Percentiles rank a stretch among this genome's conserved stretches.
Evolutionary conservation across 1,284 basidiomycete genomes (phyloP).

Genomic region (Irpex sp.): DNA sequence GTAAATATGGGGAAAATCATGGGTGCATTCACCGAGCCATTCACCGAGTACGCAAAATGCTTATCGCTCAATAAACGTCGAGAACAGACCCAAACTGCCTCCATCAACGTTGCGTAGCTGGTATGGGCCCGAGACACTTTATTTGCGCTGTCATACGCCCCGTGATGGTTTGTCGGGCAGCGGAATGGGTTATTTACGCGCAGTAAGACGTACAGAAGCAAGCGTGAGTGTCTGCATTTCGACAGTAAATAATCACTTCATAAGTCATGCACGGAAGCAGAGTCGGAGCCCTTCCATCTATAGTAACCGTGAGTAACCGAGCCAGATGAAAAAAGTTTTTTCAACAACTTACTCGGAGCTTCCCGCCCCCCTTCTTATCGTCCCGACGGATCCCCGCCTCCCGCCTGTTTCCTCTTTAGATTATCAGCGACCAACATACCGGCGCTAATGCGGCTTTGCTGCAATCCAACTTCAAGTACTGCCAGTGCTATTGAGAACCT

Average conservation of each 20-base stretch:
- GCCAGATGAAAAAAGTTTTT: conserved; percentile 23
- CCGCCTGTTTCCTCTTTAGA: conserved; percentile 13
- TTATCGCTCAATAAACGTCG: conserved; percentile 19
- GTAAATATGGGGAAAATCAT: conserved; percentile 21
- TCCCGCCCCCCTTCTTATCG: conserved; percentile 2
- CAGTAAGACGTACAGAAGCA: not conserved
- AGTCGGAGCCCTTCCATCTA: not conserved
- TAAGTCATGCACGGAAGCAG: not conserved
- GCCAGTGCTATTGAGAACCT: no score
- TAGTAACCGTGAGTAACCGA: conserved; percentile 19
- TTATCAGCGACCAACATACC: conserved; percentile 2
- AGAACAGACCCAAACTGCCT: not conserved
- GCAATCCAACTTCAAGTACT: no score
- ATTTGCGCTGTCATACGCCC: not conserved
- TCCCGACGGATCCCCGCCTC: conserved; percentile 10
- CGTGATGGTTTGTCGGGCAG: not conserved
- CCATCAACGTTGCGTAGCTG: conserved; percentile 8
- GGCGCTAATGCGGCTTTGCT: not conserved
- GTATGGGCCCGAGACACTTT: conserved; percentile 4
- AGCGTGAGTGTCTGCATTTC: not conserved
- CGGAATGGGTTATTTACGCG: not conserved
- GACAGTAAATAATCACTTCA: not conserved
- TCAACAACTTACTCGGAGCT: conserved; percentile 19
- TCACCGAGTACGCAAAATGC: conserved; percentile 54
- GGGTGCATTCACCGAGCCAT: conserved; percentile 51